These are phyloP conservation scores for Sporothrix luriei DNA, from an alignment of 2,329 filamentous ascomycete species.

Conservation along the genomic window DNA sequence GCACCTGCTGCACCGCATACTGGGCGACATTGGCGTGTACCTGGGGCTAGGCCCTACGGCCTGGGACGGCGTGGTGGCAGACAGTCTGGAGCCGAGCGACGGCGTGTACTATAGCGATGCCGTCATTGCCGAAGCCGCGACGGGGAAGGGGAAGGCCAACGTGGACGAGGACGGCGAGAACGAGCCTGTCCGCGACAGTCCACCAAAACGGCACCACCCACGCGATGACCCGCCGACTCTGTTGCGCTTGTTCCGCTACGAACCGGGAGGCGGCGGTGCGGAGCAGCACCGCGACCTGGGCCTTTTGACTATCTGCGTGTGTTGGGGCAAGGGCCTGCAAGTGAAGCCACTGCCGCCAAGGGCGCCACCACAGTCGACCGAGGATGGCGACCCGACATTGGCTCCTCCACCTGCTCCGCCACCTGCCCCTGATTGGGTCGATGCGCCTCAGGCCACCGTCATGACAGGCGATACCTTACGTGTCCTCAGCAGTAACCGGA, in stretches of 20 bases:
- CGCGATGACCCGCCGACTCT: conserved; percentile 37
- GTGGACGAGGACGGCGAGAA: not conserved
- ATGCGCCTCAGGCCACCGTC: conserved; percentile 35
- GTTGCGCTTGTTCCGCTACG: conserved; percentile 38
- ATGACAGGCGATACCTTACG: conserved; percentile 36
- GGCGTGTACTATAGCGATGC: conserved; percentile 3
- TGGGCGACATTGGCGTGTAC: conserved; percentile 35
- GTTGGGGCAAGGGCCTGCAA: conserved; percentile 37
- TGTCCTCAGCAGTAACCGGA: conserved; percentile 32
- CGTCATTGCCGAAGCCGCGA: not conserved
- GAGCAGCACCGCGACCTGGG: conserved; percentile 38
- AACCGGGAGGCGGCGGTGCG: conserved; percentile 35
- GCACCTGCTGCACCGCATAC: conserved; percentile 36
- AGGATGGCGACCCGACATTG: not conserved
- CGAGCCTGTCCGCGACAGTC: not conserved
- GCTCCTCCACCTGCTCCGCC: not conserved
- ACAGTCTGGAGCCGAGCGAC: conserved; percentile 33
- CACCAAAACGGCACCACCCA: conserved; percentile 14
- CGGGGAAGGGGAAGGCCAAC: not conserved
- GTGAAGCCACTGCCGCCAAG: conserved; percentile 27
- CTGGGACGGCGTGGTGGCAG: conserved; percentile 34
- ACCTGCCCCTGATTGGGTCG: conserved; percentile 29
- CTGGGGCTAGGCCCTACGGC: conserved; percentile 32
- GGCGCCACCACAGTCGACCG: not conserved
- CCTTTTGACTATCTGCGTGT: conserved; percentile 37